phyloP scores from a whole-genome alignment of 164 flowering plant genomes.

The Umbilicus rupestris region DNA sequence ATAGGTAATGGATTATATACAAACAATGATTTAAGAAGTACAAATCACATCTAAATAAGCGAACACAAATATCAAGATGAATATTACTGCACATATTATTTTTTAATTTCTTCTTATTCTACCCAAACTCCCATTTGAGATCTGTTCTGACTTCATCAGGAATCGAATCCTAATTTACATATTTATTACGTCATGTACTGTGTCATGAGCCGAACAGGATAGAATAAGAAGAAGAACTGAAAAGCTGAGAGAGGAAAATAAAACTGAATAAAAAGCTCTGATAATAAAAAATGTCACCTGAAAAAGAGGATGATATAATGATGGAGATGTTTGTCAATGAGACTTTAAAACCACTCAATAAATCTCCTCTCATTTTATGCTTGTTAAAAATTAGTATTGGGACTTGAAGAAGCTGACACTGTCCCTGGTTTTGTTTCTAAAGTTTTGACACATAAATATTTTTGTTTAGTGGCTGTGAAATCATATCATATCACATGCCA shows the following conservation, averaged over 20 bases:
- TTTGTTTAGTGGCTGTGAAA: background rate
- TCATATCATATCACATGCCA: conserved; percentile 4
- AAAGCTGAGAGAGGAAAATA: background rate
- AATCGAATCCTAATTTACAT: too few relatives aligned
- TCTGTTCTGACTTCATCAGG: too few relatives aligned
- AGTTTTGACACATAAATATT: background rate
- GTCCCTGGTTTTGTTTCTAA: background rate
- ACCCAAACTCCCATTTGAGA: too few relatives aligned
- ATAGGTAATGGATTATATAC: too few relatives aligned
- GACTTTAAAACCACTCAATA: background rate
- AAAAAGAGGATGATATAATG: background rate
- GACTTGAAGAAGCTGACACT: conserved; percentile 8
- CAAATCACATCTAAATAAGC: too few relatives aligned
- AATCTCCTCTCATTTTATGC: background rate
- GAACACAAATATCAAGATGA: too few relatives aligned
- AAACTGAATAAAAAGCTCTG: background rate
- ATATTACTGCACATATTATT: too few relatives aligned
- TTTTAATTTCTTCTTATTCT: too few relatives aligned
- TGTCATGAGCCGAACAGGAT: too few relatives aligned
- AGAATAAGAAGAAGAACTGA: background rate
- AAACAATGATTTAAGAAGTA: too few relatives aligned
- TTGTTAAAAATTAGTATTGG: background rate
- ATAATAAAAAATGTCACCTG: background rate
- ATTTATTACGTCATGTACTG: too few relatives aligned
- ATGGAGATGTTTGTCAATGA: background rate